phyloP scores from a whole-genome alignment of 208 protist species.

The Lotmaria passim region DNA sequence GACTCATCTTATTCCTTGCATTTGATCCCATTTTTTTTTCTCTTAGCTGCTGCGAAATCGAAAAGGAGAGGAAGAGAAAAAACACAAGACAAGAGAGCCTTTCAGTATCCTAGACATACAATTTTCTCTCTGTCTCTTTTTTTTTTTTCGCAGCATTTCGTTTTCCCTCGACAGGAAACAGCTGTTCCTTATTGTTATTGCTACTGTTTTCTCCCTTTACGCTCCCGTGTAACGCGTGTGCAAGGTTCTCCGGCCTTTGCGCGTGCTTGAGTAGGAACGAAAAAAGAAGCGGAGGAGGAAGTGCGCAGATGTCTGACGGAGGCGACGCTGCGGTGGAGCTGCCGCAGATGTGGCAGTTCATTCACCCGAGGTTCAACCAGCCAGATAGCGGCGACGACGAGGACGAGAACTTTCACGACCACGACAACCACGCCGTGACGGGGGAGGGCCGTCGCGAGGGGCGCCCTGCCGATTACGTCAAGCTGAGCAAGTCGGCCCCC shows the following conservation, averaged over 20 bases:
- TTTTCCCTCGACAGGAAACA: too few species aligned
- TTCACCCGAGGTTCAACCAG: conserved; percentile 65
- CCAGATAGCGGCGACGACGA: conserved; percentile 43
- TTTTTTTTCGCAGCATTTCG: too few species aligned
- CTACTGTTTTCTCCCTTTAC: not conserved
- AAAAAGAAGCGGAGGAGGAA: not conserved
- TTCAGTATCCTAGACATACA: too few species aligned
- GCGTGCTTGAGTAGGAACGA: not conserved
- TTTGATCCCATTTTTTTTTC: too few species aligned
- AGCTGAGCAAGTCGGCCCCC: conserved; percentile 64
- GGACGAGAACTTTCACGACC: conserved; percentile 33
- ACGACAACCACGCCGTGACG: conserved; percentile 27
- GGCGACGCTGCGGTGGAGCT: conserved; percentile 62
- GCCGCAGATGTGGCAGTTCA: conserved; percentile 79
- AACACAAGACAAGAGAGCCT: too few species aligned
- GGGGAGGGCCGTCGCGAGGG: conserved; percentile 1
- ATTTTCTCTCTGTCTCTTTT: conserved; percentile 7
- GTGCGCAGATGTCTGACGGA: conserved; percentile 67
- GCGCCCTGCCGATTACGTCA: conserved; percentile 63
- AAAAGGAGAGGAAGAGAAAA: too few species aligned
- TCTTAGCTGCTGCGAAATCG: too few species aligned
- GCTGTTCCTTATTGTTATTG: conserved; percentile 7
- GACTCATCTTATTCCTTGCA: too few species aligned
- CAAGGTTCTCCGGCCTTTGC: too few species aligned
- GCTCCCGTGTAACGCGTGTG: not conserved